Evolutionary conservation across 805 yeast species (phyloP), one percentile per base, ranked within the genome.

Genomic region (Candida pseudofarinosa): DNA sequence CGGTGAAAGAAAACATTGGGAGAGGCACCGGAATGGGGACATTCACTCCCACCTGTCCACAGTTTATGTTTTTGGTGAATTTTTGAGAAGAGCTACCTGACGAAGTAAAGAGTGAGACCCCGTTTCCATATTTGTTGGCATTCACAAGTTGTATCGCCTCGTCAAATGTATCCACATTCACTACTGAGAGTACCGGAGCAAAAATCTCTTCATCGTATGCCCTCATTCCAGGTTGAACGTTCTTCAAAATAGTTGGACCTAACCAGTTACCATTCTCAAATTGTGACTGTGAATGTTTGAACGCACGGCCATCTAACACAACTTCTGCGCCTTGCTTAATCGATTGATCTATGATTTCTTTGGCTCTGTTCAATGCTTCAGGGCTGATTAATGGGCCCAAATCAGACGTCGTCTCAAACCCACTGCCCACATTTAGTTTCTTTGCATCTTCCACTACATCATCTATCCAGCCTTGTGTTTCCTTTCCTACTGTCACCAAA

Each of bases 11-110:
- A 63, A 83, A 83, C 86, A 84, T 81, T 46, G 90, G 89, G 60
- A 84, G 68, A 39, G 90, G 90, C 15, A 83, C 90, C 4, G 90
- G 90, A 47, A 83, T 84, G 13, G 90, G 89, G 31, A 83, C 88
- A 54, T 83, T 83, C 52, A 83, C 73, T 43, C 90, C 90, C 39
- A 83, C 85, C 63, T 83, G 89, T 26, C 90, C 90, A 43, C 83
- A 80, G 45, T 81, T 85, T 48, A 83, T 77, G 50, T 79, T 73
- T 63, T 74, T 79, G 59, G 76, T 81, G 70, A 84, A 83, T 58
- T 79, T 78, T 62, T 81, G 83, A 3, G 86, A 85, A n/a, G 77
- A 69, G 17, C 84, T 68, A 10, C 90, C 90, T 1, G 84, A 78
- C 28, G 75, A 70, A 13, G 90, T 83, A 72, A 83, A 84, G 46